Percentiles rank a stretch among this genome's conserved stretches.
These are phyloP conservation scores for Dentipellis fragilis DNA, from an alignment of 768 basidiomycete genomes.

Conservation along the genomic window DNA sequence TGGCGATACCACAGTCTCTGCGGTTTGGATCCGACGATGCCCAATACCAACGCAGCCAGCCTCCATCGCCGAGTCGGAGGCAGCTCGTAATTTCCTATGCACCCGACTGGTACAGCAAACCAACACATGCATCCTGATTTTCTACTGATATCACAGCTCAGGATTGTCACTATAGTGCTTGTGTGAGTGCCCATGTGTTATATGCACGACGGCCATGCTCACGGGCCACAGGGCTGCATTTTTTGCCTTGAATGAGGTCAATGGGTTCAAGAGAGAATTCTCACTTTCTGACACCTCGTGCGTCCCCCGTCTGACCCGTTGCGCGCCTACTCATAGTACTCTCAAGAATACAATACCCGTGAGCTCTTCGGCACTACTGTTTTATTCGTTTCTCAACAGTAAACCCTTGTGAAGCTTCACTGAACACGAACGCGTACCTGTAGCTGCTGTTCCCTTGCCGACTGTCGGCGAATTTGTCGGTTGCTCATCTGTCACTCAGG, in stretches of 20 bases:
- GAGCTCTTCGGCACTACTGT: constrained; percentile 12
- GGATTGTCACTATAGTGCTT: constrained; percentile 58
- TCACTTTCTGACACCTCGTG: constrained; percentile 74
- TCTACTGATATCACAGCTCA: constrained; percentile 17
- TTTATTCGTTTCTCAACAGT: neutral
- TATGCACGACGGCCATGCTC: neutral
- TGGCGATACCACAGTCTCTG: too few species aligned
- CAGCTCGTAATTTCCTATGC: constrained; percentile 53
- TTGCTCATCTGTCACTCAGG: constrained; percentile 3
- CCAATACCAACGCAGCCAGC: too few species aligned
- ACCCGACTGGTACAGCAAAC: constrained; percentile 59
- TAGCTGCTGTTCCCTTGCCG: constrained; percentile 21
- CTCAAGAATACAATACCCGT: constrained; percentile 28
- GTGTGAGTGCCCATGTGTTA: constrained; percentile 35
- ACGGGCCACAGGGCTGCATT: constrained; percentile 39
- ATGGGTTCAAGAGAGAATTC: constrained; percentile 71
- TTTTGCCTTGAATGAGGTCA: constrained; percentile 49
- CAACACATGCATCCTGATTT: neutral
- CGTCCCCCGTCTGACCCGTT: constrained; percentile 19
- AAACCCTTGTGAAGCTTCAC: constrained; percentile 38
- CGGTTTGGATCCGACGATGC: too few species aligned
- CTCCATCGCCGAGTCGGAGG: neutral
- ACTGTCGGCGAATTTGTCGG: neutral
- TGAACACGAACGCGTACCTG: constrained; percentile 69
- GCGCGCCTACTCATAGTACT: constrained; percentile 12